These are phyloP conservation scores for Exidia glandulosa DNA, from an alignment of 768 basidiomycete genomes.

Conservation along the genomic window DNA sequence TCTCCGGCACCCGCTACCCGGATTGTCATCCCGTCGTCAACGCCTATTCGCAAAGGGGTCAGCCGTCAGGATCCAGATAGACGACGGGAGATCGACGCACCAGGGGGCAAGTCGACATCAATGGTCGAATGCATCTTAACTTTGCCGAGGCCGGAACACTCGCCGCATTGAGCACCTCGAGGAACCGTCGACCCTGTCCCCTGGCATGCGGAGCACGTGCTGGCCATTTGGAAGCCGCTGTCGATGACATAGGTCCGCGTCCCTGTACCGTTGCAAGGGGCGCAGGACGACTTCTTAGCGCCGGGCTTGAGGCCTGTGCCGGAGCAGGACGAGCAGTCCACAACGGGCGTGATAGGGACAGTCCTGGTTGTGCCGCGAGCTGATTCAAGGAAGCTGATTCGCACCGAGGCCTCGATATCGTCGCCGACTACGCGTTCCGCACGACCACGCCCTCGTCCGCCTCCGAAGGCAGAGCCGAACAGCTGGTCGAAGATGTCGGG, in stretches of 20 bases:
- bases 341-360: constrained; percentile 68
- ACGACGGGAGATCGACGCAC: constrained; percentile 24
- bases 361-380: constrained; percentile 77
- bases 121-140: constrained; percentile 70
- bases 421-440: constrained; percentile 46
- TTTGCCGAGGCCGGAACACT: constrained; percentile 81
- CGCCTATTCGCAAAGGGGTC: constrained; percentile 37
- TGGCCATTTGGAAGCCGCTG: constrained; percentile 94
- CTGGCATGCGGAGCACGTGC: constrained; percentile 72
- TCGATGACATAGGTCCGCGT: constrained; percentile 82
- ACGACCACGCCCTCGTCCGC: constrained; percentile 32
- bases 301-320: constrained; percentile 83
- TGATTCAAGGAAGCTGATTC: constrained; percentile 85
- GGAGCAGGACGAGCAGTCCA: constrained; percentile 73
- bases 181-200: constrained; percentile 78
- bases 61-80: not conserved
- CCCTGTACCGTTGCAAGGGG: constrained; percentile 76
- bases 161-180: constrained; percentile 61
- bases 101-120: constrained; percentile 76
- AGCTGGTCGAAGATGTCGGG: constrained; percentile 78
- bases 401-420: constrained; percentile 70
- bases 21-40: constrained; percentile 91
- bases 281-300: constrained; percentile 69
- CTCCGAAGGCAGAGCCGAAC: constrained; percentile 59
- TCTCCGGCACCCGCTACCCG: constrained; percentile 76